phyloP scores from a whole-genome alignment of 345 rosid species.

The Camelina hispida region DNA sequence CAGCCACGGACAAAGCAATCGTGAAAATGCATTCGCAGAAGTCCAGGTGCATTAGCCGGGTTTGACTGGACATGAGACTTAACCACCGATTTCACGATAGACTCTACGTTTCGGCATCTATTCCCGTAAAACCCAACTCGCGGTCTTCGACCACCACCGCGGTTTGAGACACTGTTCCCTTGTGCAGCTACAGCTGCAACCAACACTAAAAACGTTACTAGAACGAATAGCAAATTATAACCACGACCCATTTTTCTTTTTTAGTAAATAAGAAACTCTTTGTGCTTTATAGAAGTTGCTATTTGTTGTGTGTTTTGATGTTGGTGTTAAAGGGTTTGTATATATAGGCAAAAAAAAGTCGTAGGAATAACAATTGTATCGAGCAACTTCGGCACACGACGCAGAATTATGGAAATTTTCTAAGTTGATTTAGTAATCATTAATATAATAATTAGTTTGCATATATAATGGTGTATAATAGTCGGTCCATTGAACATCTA shows the following conservation, averaged over 20 bases:
- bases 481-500: constrained; percentile 29
- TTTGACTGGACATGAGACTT: constrained; percentile 40
- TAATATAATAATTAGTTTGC: constrained; percentile 5
- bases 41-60: constrained; percentile 46
- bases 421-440: background rate
- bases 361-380: background rate
- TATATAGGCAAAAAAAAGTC: constrained; percentile 33
- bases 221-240: constrained; percentile 1
- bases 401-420: background rate
- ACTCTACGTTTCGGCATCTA: constrained; percentile 39
- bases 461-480: background rate
- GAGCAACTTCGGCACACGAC: constrained; percentile 38
- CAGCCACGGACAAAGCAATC: constrained; percentile 53
- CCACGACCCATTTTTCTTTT: constrained; percentile 36
- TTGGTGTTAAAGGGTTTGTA: constrained; percentile 29
- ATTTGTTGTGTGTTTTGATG: constrained; percentile 37
- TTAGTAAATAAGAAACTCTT: constrained; percentile 14
- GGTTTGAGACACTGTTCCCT: constrained; percentile 29
- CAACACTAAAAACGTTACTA: constrained; percentile 18
- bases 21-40: constrained; percentile 51
- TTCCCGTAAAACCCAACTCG: constrained; percentile 35
- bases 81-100: constrained; percentile 40
- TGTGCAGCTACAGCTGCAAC: constrained; percentile 31
- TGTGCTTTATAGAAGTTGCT: constrained; percentile 21
- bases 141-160: constrained; percentile 30